Conservation (phyloP, 148 eudicot genomes). For the Polygonum aviculare region DNA sequence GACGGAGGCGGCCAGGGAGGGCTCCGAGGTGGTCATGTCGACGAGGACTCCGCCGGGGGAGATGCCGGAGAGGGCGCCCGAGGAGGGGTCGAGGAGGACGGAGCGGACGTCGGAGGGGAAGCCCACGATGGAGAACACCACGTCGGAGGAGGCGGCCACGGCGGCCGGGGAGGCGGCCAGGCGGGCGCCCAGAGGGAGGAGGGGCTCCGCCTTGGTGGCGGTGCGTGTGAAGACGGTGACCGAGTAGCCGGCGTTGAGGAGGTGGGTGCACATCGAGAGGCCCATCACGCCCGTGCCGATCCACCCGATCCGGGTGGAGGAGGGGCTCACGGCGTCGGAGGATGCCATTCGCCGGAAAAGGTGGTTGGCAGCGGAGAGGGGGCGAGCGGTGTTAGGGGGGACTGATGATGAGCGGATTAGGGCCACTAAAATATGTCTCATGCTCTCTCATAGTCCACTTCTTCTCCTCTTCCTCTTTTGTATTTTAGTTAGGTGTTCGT, state of each 20-base stretch:
- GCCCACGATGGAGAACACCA: constrained; percentile 93
- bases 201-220: constrained; percentile 61
- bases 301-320: constrained; percentile 76
- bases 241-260: constrained; percentile 79
- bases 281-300: constrained; percentile 99
- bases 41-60: constrained; percentile 44
- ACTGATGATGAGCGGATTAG: constrained; percentile 10
- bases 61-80: constrained; percentile 53
- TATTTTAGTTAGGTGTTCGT: not conserved
- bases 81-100: constrained; percentile 46
- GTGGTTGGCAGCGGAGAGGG: constrained; percentile 9
- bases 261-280: constrained; percentile 77
- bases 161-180: constrained; percentile 48
- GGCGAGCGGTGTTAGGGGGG: constrained; percentile 10
- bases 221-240: constrained; percentile 89
- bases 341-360: constrained; percentile 44
- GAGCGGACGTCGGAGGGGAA: constrained; percentile 87
- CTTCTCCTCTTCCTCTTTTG: not conserved
- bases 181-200: constrained; percentile 52
- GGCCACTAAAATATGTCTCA: not conserved
- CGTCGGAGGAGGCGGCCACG: constrained; percentile 73
- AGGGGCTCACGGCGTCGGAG: constrained; percentile 30
- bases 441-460: not conserved
- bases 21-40: constrained; percentile 97
- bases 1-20: constrained; percentile 57